Evolutionary conservation across 495 filamentous ascomycete genomes (phyloP).

Genomic region (Neurospora sp.): DNA sequence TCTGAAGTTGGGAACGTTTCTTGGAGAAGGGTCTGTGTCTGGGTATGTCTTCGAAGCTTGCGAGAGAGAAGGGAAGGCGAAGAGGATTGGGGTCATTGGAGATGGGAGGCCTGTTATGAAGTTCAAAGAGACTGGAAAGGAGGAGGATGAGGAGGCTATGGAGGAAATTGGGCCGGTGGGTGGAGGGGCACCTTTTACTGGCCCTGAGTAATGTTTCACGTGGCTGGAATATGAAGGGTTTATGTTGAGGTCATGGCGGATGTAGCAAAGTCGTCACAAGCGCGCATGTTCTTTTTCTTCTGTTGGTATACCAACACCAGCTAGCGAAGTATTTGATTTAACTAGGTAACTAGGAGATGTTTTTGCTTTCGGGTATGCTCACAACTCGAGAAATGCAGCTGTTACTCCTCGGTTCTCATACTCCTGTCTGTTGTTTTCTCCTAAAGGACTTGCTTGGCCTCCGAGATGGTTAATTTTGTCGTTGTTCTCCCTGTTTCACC

Average conservation of each 20-base stretch:
- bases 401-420: neutral
- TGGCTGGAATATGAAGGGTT: neutral
- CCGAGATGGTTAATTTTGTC: neutral
- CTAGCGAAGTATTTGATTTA: neutral
- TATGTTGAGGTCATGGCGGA: neutral
- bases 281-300: neutral
- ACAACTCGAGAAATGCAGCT: neutral
- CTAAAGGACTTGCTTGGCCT: neutral
- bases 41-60: neutral
- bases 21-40: neutral
- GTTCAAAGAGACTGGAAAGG: neutral
- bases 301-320: neutral
- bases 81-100: neutral
- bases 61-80: neutral
- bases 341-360: neutral
- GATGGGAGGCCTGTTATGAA: neutral
- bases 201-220: neutral
- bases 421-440: neutral
- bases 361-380: neutral
- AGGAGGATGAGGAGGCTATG: neutral
- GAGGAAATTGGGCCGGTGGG: neutral
- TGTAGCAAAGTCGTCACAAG: neutral
- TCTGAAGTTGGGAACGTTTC: constrained; percentile 3
- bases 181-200: neutral
- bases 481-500: too few species aligned